Evolutionary conservation across 352 stramenopile genomes (phyloP).

Genomic region (Plasmopara muralis): DNA sequence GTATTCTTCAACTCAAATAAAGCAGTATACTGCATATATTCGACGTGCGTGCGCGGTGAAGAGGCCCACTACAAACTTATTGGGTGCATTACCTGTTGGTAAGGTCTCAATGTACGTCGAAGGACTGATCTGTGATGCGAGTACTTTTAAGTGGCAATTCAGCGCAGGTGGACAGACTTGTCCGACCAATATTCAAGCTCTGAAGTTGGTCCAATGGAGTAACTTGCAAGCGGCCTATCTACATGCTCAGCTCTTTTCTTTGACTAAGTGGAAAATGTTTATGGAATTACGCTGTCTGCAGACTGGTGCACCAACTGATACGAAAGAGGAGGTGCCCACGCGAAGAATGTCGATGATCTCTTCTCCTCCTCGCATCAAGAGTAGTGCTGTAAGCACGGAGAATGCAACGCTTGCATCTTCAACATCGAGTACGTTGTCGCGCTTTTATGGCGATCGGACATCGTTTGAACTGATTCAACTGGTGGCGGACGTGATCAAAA

Average conservation of each 20-base stretch:
- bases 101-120: slow-evolving; percentile 23
- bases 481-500: slow-evolving; percentile 42
- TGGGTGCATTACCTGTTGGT: slow-evolving; percentile 13
- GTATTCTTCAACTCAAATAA: slow-evolving; percentile 31
- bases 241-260: slow-evolving; percentile 42
- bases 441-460: slow-evolving; percentile 57
- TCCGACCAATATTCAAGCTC: slow-evolving; percentile 22
- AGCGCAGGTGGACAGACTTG: slow-evolving; percentile 17
- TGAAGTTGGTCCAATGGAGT: slow-evolving; percentile 44
- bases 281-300: slow-evolving; percentile 67
- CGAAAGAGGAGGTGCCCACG: slow-evolving; percentile 23
- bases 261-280: slow-evolving; percentile 59
- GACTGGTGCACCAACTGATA: slow-evolving; percentile 2
- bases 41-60: slow-evolving; percentile 13
- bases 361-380: slow-evolving; percentile 28
- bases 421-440: slow-evolving; percentile 17
- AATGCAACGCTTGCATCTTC: slow-evolving; percentile 1
- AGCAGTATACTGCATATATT: slow-evolving; percentile 18
- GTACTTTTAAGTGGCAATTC: slow-evolving; percentile 28
- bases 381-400: slow-evolving; percentile 7
- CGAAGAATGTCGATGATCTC: slow-evolving; percentile 72
- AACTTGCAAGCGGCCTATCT: slow-evolving; percentile 49
- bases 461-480: slow-evolving; percentile 67
- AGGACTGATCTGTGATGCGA: slow-evolving; percentile 24
- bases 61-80: slow-evolving; percentile 6